phyloP scores from a whole-genome alignment of 805 yeast genomes.

The Ogataea methanolica region DNA sequence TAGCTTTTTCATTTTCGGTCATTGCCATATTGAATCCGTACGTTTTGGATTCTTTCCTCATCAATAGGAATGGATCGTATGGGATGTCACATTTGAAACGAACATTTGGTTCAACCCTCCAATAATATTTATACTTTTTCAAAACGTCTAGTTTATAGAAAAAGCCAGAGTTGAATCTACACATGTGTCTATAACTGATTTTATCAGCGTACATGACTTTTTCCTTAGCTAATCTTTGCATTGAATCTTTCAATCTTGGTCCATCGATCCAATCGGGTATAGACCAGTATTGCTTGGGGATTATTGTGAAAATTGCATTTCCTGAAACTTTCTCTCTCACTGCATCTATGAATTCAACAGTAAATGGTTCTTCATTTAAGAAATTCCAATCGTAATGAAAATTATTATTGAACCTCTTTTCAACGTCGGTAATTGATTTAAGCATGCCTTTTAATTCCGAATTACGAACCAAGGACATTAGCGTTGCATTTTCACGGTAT shows the following conservation, averaged over 20 bases:
- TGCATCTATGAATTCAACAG: conserved; percentile 32
- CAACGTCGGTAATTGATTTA: conserved; percentile 32
- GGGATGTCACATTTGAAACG: conserved; percentile 46
- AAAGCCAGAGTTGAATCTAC: conserved; percentile 45
- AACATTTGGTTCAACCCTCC: conserved; percentile 56
- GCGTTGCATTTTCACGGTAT: conserved; percentile 52
- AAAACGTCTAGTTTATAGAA: conserved; percentile 45
- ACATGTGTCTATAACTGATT: conserved; percentile 69
- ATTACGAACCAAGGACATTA: conserved; percentile 43
- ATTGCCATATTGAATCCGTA: conserved; percentile 50
- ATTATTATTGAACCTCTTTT: conserved; percentile 34
- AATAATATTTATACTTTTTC: conserved; percentile 45
- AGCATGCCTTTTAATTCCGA: conserved; percentile 33
- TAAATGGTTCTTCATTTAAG: conserved; percentile 43
- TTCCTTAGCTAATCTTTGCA: conserved; percentile 24
- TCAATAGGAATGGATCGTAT: conserved; percentile 42
- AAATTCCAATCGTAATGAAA: conserved; percentile 41
- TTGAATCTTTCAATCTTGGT: conserved; percentile 25
- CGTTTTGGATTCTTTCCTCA: conserved; percentile 42
- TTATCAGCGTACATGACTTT: conserved; percentile 53
- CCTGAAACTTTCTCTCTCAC: conserved; percentile 37
- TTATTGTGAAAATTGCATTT: conserved; percentile 34
- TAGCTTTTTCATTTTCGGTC: conserved; percentile 42
- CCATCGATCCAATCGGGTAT: conserved; percentile 41
- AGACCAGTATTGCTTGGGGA: conserved; percentile 44